Evolutionary conservation across 352 stramenopile genomes (phyloP).

Genomic region (Pythium insidiosum): DNA sequence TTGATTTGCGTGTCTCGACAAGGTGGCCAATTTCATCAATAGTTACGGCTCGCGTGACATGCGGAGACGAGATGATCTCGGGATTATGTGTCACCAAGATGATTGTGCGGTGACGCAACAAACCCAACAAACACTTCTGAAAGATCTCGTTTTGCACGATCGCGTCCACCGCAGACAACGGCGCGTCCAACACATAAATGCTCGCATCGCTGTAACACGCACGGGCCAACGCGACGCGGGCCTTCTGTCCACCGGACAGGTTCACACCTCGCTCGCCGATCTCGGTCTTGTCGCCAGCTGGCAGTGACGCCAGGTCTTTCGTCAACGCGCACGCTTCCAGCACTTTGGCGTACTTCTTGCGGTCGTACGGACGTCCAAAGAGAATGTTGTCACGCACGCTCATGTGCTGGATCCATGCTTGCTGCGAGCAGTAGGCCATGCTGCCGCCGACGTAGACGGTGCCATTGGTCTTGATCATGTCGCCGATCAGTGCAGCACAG

Average conservation of each 20-base stretch:
- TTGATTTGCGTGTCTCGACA: not conserved
- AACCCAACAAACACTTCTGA: conserved; percentile 22
- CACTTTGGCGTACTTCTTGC: conserved; percentile 23
- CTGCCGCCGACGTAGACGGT: conserved; percentile 18
- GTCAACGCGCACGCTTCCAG: conserved; percentile 45
- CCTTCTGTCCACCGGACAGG: conserved; percentile 31
- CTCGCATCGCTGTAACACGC: conserved; percentile 33
- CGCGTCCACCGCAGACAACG: conserved; percentile 12
- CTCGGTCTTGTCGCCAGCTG: conserved; percentile 38
- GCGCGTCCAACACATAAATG: conserved; percentile 12
- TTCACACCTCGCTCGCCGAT: conserved; percentile 31
- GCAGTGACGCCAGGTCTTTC: conserved; percentile 44
- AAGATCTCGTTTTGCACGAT: conserved; percentile 42
- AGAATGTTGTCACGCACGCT: conserved; percentile 72
- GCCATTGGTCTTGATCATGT: conserved; percentile 60
- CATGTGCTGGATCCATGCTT: conserved; percentile 77
- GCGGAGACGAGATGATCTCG: conserved; percentile 6
- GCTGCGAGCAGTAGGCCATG: conserved; percentile 67
- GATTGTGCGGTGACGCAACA: conserved; percentile 8
- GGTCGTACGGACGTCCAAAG: conserved; percentile 56
- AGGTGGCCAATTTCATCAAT: conserved; percentile 1
- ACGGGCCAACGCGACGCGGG: conserved; percentile 34
- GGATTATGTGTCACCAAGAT: conserved; percentile 14
- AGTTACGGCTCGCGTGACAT: conserved; percentile 2
- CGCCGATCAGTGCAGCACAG: conserved; percentile 86